Evolutionary conservation across 2,329 filamentous ascomycete genomes (phyloP), one percentile per base, ranked within the genome.

Genomic region (Diaporthe vexans): DNA sequence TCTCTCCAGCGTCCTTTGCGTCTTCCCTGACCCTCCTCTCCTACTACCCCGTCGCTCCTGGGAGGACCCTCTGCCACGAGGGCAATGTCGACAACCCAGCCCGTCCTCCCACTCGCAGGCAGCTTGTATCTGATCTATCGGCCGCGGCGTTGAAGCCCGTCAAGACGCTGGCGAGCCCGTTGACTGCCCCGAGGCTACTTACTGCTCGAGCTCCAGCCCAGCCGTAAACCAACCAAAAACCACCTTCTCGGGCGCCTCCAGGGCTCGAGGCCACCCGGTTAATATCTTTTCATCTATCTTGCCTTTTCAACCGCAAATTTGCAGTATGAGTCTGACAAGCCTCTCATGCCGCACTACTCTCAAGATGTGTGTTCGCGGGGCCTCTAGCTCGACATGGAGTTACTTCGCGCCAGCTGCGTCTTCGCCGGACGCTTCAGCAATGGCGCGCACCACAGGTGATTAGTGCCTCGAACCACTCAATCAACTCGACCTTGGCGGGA

Each of bases 211-310:
- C 43, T 19, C 63, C 72, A 29, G 54, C 13, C 63, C 72, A 29
- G 33, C 46, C 63, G 63, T 48, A 9, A 40, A 24, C 40, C 19
- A 17, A 13, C 13, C 35, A 37, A 11, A 57, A 10, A 37, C 29
- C 56, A 65, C 43, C 40, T 24, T 68, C 33, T 33, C 63, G 26
- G 26, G 24, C 46, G 63, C 63, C 48, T 37, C 48, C 46, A 68
- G 48, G 37, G 33, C 63, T 54, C 63, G 46, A 68, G 63, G 63
- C 63, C 46, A 35, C 63, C 63, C 63, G 63, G 46, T 68, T 68
- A 86, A 85, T 85, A 82, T 85, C 78, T 78, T 75, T 81, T 85
- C 83, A 86, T 86, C 82, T 85, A 85, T 82, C 79, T 80, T 76
- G 59, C 78, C 80, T 82, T 65, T 85, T 86, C 83, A 85, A 78